Evolutionary conservation across 2,329 filamentous ascomycete species (phyloP).

Genomic region (Aspergillus versicolor): DNA sequence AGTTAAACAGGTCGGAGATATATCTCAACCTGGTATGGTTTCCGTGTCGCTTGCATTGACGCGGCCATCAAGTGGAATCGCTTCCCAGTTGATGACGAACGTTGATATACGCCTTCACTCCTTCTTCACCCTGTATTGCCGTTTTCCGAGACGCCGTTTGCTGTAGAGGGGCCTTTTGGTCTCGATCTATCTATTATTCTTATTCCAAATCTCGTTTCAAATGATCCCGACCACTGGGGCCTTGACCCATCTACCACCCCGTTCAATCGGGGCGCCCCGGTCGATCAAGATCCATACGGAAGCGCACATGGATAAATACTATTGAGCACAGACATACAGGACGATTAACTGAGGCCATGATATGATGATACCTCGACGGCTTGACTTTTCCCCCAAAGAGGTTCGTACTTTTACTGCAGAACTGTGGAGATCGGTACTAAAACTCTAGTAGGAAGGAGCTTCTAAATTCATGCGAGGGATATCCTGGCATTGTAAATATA

Average conservation of each 20-base stretch:
- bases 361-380: too few species aligned
- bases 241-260: too few species aligned
- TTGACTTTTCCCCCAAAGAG: neutral
- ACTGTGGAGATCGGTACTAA: neutral
- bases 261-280: too few species aligned
- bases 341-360: too few species aligned
- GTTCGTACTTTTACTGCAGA: neutral
- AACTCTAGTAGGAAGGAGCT: neutral
- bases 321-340: too few species aligned
- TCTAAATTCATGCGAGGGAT: neutral
- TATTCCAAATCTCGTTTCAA: too few species aligned
- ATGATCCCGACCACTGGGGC: neutral
- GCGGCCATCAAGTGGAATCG: neutral
- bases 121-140: neutral
- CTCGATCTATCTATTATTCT: neutral
- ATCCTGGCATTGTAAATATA: neutral
- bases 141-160: neutral
- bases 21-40: slow-evolving; percentile 12
- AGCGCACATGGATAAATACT: too few species aligned
- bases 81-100: neutral
- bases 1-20: slow-evolving; percentile 12
- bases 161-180: neutral
- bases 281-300: too few species aligned
- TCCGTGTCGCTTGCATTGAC: neutral
- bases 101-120: neutral